Base-by-base conservation (phyloP, 352 stramenopile species). In the Phytophthora lateralis region DNA sequence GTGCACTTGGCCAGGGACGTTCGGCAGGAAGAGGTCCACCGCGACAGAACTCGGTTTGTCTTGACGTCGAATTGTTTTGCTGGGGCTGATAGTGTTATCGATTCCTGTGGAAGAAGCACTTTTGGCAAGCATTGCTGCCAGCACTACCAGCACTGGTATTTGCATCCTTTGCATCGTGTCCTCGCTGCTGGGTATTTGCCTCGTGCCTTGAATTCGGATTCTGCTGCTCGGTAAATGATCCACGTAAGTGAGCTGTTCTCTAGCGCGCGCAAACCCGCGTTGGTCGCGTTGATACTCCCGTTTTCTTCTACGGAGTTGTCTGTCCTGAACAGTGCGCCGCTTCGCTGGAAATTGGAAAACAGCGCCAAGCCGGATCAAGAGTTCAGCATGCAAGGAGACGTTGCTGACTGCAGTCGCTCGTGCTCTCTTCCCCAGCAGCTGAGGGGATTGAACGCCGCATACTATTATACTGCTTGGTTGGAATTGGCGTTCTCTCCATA, bases 1-100 rank as follows among this genome's bases (percentile, higher is more conserved):
- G 45, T 80, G 67, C 30, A 69, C 56, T 44, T 78, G 63, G 7
- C 21, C 60, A 3, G 71, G 63, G 1, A 80, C 52, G 6, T 54
- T 55, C 4, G 15, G 17, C 43, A 80, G 39, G 9, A 34, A 17
- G 15, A 80, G 60, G 44, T 70, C 39, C 14, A 80, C 71, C 11
- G 76, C 60, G 8, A 74, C 39, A 15, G 55, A 44, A 8, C 45
- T 35, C 2, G 48, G 27, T 34, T 35, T 27, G 20, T 51, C 14
- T 43, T 42, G 60, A 29, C 29, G 7, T 3, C 21, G 21, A 20
- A n/a, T 8, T 20, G 47, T 9, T 38, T 58, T 35, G 46, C 26
- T 44, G 24, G 38, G 8, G 26, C 7, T 20, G 15, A 7, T 6
- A 46, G 15, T 18, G 35, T 14, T 41, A 41, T n/a, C 35, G 12